These are phyloP conservation scores for Chalciporus piperatoides DNA, from an alignment of 1,284 basidiomycete species.

Conservation along the genomic window DNA sequence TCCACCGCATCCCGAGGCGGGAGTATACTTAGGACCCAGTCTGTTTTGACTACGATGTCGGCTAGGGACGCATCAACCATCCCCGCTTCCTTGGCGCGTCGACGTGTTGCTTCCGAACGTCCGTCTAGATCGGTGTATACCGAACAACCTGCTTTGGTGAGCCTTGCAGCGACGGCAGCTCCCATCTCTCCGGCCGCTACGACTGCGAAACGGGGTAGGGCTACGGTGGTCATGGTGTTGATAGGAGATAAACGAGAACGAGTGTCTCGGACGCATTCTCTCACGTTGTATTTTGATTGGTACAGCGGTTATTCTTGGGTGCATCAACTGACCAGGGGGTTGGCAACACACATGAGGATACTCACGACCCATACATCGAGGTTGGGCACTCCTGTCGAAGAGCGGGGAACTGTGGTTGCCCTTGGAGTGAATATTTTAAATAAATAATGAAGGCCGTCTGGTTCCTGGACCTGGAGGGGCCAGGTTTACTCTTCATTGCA, in stretches of 20 bases:
- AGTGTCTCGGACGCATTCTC: conserved; percentile 1
- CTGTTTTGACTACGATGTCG: conserved; percentile 42
- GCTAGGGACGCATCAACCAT: conserved; percentile 46
- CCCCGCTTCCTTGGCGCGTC: conserved; percentile 49
- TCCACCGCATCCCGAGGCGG: conserved; percentile 51
- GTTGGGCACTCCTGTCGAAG: no score
- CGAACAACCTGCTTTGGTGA: conserved; percentile 41
- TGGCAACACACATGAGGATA: no score
- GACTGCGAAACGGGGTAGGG: conserved; percentile 21
- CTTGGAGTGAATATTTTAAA: no score
- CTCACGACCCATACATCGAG: no score
- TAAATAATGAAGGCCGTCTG: neutral
- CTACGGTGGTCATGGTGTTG: conserved; percentile 15
- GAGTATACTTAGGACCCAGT: conserved; percentile 54
- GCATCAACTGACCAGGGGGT: neutral
- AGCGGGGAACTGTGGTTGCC: no score
- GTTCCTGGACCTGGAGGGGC: no score
- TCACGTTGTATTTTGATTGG: conserved; percentile 5
- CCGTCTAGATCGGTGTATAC: conserved; percentile 51
- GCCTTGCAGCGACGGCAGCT: conserved; percentile 41
- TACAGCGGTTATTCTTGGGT: conserved; percentile 2
- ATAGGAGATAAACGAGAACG: conserved; percentile 8
- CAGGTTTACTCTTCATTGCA: no score
- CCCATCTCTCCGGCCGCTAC: conserved; percentile 40
- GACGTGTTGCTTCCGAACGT: conserved; percentile 45